Evolutionary conservation across 176 grass and related monocot genomes (phyloP).

Genomic region (Oryza nivara): DNA sequence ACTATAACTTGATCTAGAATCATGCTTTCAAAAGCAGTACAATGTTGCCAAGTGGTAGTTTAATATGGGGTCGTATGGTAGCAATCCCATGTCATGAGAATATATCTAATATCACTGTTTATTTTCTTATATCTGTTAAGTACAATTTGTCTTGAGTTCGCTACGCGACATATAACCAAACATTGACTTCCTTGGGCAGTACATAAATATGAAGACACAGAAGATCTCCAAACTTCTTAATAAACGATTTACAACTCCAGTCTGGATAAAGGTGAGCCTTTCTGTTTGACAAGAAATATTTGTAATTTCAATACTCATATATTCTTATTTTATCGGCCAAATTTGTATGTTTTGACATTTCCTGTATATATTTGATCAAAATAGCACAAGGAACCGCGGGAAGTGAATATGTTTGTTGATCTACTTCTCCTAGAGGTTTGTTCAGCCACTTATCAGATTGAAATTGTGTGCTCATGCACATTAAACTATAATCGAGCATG

Average conservation of each 20-base stretch:
- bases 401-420: conserved; percentile 99
- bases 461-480: background rate
- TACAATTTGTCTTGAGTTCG: background rate
- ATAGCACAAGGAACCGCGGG: conserved; percentile 99
- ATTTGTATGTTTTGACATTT: conserved; percentile 30
- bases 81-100: conserved; percentile 19
- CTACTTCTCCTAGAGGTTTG: conserved; percentile 97
- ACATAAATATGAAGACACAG: conserved; percentile 95
- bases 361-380: conserved; percentile 49
- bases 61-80: conserved; percentile 16
- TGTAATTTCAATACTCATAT: background rate
- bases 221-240: conserved; percentile 93
- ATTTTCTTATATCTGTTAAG: background rate
- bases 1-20: conserved; percentile 26
- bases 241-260: conserved; percentile 92
- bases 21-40: conserved; percentile 27
- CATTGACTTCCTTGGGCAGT: conserved; percentile 61
- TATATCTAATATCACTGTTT: conserved; percentile 14
- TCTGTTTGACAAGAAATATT: conserved; percentile 33
- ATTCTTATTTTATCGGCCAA: conserved; percentile 32
- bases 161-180: conserved; percentile 14
- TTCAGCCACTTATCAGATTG: conserved; percentile 25
- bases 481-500: conserved; percentile 25
- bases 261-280: conserved; percentile 87
- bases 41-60: conserved; percentile 4